These are phyloP conservation scores for Gossypium sturtianum DNA, from an alignment of 345 rosid species.

Conservation along the genomic window DNA sequence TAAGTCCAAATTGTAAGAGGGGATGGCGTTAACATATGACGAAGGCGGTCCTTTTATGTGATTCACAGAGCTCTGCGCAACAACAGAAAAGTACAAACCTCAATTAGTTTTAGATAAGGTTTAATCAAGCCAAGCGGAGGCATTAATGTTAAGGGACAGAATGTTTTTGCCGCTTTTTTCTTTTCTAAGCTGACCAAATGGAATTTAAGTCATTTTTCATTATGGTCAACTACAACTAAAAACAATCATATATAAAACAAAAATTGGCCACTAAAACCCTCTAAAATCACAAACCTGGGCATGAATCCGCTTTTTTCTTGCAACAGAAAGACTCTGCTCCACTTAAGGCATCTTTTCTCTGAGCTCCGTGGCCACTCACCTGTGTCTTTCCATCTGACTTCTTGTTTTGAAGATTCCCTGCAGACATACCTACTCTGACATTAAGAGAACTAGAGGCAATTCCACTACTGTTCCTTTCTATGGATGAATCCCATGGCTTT, in stretches of 20 bases:
- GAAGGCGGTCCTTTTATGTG: background rate
- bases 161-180: background rate
- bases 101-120: background rate
- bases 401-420: constrained; percentile 50
- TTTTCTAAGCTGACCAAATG: background rate
- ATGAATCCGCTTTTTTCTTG: constrained; percentile 83
- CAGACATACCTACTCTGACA: constrained; percentile 52
- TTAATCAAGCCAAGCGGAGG: background rate
- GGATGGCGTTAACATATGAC: background rate
- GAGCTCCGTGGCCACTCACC: constrained; percentile 59
- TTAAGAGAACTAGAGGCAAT: constrained; percentile 45
- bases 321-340: constrained; percentile 67
- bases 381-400: constrained; percentile 64
- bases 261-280: background rate
- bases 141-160: background rate
- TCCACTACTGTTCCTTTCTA: constrained; percentile 49
- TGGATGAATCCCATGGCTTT: constrained; percentile 52
- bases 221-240: background rate
- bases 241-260: background rate
- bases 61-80: background rate
- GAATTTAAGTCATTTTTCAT: background rate
- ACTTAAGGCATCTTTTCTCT: constrained; percentile 57
- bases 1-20: too few species aligned
- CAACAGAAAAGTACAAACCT: background rate
- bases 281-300: constrained; percentile 57